Evolutionary conservation across 139 green algal species (phyloP), one percentile per base, ranked within the genome.

Genomic region (Volvox africanus): DNA sequence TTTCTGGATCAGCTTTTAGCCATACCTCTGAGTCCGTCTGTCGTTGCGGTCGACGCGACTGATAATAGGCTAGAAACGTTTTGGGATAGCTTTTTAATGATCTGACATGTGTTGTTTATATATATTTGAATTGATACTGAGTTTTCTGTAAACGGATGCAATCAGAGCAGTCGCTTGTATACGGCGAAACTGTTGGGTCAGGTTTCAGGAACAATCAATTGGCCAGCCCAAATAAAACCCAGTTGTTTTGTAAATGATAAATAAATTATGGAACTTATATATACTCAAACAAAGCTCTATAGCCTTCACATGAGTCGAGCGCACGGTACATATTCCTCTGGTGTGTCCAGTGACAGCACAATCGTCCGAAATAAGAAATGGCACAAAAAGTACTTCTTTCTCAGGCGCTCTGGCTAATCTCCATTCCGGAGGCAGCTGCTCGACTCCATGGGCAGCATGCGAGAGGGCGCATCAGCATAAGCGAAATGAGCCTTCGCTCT

Each of bases 401-500:
- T 65, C 18, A 84, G 20, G 78, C 78, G 24, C 19, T 65, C 19
- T 87, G 81, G 81, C n/a, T 87, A 32, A 32, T 87, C 0, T 76
- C 81, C 21, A 61, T 87, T 61, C 81, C 81, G 1, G 81, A 87
- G 32, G 32, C 30, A 30, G 81, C 50, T 18, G 81, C 61, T 18
- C 61, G 81, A 20, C 19, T 33, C 30, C 81, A 87, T 77, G 81
- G 81, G 12, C 81, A 87, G 32, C 61, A 76, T 55, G 61, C 80
- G n/a, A 55, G 61, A 32, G 81, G 61, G 1, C 81, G 81, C 24
- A 77, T 76, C 30, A 62, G 61, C 32, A n/a, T 76, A 19, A 32
- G 13, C 81, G 32, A 55, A 61, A 28, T 24, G 32, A 28, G 30
- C 24, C 14, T 55, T 18, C 32, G 76, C 76, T 19, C 33, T 21